These are phyloP conservation scores for Trichoderma endophyticum DNA, from an alignment of 2,329 filamentous ascomycete genomes.

Conservation along the genomic window DNA sequence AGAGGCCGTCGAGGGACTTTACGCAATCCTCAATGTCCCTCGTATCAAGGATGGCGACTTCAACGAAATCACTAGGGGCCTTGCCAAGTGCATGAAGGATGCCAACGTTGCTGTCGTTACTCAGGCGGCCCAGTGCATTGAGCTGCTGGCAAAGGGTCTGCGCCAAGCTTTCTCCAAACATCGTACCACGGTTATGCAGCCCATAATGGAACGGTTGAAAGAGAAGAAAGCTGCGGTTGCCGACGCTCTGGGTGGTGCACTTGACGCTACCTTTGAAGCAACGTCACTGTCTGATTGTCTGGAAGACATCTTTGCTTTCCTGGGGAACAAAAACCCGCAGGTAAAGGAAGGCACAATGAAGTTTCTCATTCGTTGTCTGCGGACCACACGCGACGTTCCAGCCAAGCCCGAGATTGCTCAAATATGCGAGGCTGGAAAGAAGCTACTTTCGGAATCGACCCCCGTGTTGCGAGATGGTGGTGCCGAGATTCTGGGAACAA, in stretches of 20 bases:
- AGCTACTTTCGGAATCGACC: constrained; percentile 83
- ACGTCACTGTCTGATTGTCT: constrained; percentile 79
- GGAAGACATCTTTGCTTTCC: constrained; percentile 82
- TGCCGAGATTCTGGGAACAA: constrained; percentile 84
- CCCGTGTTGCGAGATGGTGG: constrained; percentile 83
- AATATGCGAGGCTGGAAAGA: constrained; percentile 86
- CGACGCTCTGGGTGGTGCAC: constrained; percentile 79
- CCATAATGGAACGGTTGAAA: constrained; percentile 93
- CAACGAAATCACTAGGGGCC: constrained; percentile 73
- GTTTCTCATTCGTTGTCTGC: constrained; percentile 85
- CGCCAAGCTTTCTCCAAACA: constrained; percentile 77
- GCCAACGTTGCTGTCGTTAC: constrained; percentile 95
- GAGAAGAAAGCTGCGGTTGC: constrained; percentile 92
- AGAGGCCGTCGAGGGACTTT: constrained; percentile 82
- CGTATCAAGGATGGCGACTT: constrained; percentile 90
- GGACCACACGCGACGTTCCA: constrained; percentile 79
- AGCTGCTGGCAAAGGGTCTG: constrained; percentile 81
- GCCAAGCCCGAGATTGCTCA: constrained; percentile 76
- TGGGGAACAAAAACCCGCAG: constrained; percentile 94
- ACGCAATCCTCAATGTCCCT: constrained; percentile 74
- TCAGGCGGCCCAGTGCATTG: constrained; percentile 88
- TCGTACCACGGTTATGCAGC: constrained; percentile 73
- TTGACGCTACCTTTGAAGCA: constrained; percentile 66
- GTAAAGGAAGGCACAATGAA: constrained; percentile 94
- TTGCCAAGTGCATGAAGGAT: constrained; percentile 98